Conservation (phyloP, 331 rosid genomes). For the Acacia concinna region DNA sequence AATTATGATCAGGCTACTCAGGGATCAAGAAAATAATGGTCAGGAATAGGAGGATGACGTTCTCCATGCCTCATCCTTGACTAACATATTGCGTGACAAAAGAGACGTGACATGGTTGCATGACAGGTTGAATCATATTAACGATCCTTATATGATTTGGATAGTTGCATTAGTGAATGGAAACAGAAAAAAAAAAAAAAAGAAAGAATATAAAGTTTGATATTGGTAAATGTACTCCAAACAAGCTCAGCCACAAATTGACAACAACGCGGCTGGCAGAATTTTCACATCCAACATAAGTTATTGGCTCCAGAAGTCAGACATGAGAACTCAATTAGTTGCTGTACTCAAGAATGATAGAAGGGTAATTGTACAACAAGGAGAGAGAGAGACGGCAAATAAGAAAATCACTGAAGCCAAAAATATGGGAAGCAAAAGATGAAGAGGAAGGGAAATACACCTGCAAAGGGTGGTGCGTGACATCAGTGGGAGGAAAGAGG, state of each 20-base stretch:
- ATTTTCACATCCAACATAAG: background rate
- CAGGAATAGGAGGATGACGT: too few relatives aligned
- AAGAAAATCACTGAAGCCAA: background rate
- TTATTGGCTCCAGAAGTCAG: background rate
- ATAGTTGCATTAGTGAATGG: background rate
- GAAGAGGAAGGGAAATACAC: slow-evolving; percentile 36
- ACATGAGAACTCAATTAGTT: background rate
- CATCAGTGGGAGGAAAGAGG: slow-evolving; percentile 27
- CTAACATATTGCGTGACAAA: too few relatives aligned
- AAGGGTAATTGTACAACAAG: background rate
- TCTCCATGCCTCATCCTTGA: too few relatives aligned
- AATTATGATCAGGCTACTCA: too few relatives aligned
- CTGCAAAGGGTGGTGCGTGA: slow-evolving; percentile 49
- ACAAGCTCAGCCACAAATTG: background rate
- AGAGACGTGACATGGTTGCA: too few relatives aligned
- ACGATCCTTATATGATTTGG: background rate
- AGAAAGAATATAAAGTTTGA: background rate
- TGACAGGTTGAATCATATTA: too few relatives aligned
- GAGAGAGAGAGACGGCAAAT: background rate
- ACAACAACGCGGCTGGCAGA: background rate
- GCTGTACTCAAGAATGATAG: background rate
- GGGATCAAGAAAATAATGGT: too few relatives aligned
- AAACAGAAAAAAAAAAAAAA: background rate
- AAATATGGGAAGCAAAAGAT: background rate
- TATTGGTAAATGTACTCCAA: background rate